These are phyloP conservation scores for Sporisorium iseilematis-ciliati DNA, from an alignment of 1,284 basidiomycete species.

Conservation along the genomic window DNA sequence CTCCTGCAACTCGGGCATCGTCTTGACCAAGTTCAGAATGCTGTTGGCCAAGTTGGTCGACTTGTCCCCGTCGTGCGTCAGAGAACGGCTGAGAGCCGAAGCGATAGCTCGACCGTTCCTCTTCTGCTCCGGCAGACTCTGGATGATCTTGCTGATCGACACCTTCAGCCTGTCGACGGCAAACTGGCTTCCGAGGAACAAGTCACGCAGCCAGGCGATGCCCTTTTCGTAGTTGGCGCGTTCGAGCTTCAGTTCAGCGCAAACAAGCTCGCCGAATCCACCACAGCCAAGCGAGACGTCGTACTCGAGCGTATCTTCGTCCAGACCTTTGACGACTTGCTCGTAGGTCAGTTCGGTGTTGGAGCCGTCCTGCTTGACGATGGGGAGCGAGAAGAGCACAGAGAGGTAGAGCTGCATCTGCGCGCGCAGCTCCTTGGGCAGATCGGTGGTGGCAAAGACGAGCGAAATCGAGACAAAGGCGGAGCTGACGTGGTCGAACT, in stretches of 20 bases:
- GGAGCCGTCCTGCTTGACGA: constrained; percentile 80
- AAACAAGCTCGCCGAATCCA: constrained; percentile 79
- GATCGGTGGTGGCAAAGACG: constrained; percentile 75
- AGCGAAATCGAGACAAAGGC: constrained; percentile 83
- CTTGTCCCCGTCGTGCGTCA: constrained; percentile 78
- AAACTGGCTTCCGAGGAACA: constrained; percentile 86
- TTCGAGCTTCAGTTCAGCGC: constrained; percentile 81
- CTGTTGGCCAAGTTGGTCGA: constrained; percentile 82
- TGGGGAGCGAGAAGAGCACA: constrained; percentile 89
- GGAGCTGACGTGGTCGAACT: constrained; percentile 82
- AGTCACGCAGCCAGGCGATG: constrained; percentile 87
- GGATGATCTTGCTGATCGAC: constrained; percentile 87
- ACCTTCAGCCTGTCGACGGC: constrained; percentile 88
- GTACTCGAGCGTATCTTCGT: constrained; percentile 91
- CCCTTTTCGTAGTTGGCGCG: constrained; percentile 82
- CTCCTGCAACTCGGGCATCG: constrained; percentile 81
- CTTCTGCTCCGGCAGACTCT: constrained; percentile 92
- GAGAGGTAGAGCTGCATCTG: constrained; percentile 87
- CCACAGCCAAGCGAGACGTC: constrained; percentile 79
- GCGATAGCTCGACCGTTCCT: constrained; percentile 87
- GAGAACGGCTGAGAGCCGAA: constrained; percentile 78
- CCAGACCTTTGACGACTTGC: constrained; percentile 89
- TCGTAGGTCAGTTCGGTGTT: constrained; percentile 78
- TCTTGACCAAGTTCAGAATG: constrained; percentile 81
- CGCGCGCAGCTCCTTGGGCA: constrained; percentile 61